Conservation (phyloP, 768 basidiomycete genomes). For the Leccinum boreale region DNA sequence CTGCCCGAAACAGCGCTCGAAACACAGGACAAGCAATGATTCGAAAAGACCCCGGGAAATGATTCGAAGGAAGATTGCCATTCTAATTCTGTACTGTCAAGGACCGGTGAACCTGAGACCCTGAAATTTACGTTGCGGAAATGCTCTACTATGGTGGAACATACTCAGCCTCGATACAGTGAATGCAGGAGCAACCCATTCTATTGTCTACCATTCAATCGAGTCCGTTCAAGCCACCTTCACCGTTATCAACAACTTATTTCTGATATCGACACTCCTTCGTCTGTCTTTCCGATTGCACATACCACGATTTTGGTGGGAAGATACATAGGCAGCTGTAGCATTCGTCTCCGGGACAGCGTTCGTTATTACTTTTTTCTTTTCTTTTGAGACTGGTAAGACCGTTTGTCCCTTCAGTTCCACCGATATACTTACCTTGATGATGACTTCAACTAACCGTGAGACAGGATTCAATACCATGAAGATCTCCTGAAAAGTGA, state of each 20-base stretch:
- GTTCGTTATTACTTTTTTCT: not conserved
- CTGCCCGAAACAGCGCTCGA: no score
- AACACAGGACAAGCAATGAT: no score
- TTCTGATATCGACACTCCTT: conserved; percentile 9
- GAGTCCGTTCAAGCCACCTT: conserved; percentile 1
- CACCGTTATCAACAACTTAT: conserved; percentile 1
- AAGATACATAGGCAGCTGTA: not conserved
- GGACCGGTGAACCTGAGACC: no score
- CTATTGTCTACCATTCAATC: not conserved
- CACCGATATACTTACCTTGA: not conserved
- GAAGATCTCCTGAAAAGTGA: not conserved
- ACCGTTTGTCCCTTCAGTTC: not conserved
- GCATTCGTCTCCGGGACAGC: not conserved
- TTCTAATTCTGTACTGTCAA: no score
- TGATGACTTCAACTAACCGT: not conserved
- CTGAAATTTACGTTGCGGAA: no score
- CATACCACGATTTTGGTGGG: conserved; percentile 22
- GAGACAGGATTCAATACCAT: not conserved
- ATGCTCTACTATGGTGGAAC: no score
- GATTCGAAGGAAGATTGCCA: no score
- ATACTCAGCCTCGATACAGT: not conserved
- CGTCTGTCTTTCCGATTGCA: conserved; percentile 11
- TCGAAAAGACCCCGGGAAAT: no score
- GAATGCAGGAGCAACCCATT: not conserved
- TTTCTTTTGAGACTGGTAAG: not conserved